phyloP scores from a whole-genome alignment of 495 filamentous ascomycete genomes.

The Xylaria bambusicola region DNA sequence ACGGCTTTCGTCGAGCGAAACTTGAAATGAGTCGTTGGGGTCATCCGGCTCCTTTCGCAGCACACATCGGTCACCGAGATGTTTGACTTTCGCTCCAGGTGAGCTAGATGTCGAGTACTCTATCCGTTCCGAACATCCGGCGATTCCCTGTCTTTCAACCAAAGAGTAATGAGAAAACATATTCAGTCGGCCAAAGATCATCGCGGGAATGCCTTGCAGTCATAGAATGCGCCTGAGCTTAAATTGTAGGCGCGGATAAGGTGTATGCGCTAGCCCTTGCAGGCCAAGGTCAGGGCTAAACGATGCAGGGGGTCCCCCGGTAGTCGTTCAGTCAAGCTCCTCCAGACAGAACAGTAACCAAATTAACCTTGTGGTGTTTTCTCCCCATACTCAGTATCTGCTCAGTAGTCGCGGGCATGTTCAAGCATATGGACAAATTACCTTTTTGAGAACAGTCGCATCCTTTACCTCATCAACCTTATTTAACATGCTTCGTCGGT shows the following conservation, averaged over 20 bases:
- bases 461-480: no score
- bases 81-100: background rate
- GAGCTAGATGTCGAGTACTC: background rate
- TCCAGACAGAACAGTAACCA: background rate
- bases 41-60: background rate
- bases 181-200: conserved; percentile 9
- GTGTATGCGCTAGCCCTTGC: background rate
- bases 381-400: background rate
- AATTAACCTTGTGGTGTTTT: conserved; percentile 9
- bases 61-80: conserved; percentile 15
- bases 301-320: conserved; percentile 9
- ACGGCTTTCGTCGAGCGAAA: conserved; percentile 15
- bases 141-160: background rate
- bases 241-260: conserved; percentile 2
- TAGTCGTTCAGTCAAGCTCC: conserved; percentile 13
- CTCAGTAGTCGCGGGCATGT: no score
- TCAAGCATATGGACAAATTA: background rate
- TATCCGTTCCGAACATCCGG: conserved; percentile 1
- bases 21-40: conserved; percentile 6
- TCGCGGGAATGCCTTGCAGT: conserved; percentile 12
- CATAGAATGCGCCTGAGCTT: conserved; percentile 17
- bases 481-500: background rate
- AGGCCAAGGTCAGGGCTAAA: background rate
- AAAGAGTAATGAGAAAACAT: background rate
- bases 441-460: background rate